Base-by-base conservation (phyloP, 306 rosid genomes). In the Alnus rubra region DNA sequence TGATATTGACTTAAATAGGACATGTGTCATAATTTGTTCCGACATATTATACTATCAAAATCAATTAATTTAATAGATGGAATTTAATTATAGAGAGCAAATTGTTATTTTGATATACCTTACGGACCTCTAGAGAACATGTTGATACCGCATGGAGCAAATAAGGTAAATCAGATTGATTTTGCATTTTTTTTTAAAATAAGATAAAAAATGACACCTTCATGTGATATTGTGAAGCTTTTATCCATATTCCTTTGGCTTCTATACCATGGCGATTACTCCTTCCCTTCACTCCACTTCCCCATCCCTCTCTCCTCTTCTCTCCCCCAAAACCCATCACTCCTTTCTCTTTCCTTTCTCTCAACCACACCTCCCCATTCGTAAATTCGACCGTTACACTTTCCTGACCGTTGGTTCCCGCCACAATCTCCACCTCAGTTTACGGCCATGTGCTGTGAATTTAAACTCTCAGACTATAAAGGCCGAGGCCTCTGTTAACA, bases 331-430 rank as follows among this genome's bases (percentile, higher is more conserved):
- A 14, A 39, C 55, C 74, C 16, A 56, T 42, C 49, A 47, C 56
- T n/a, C 64, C 77, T 73, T 60, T 19, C n/a, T 2, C 79, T 65
- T 70, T 65, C 81, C 56, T 78, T 78, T 16, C 51, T 33, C 53
- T 31, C 19, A 31, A 19, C 42, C 33, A 5, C 79, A 35, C 77
- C 18, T 59, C 48, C 28, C 60, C 50, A 13, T 50, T 75, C 70
- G 1, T 31, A 74, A 78, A 52, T 56, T 18, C 35, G 19, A 78
- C 74, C 31, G 81, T 14, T 71, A 7, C 77, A 63, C 52, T 58
- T 86, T 65, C 78, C 74, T 39, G 11, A 23, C 81, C 50, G 45
- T 53, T 80, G 1, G 53, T 80, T 86, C 86, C 68, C 86, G 88
- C 83, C 79, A 74, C 78, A 53, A 51, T 37, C 18, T 35, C 72